Percentiles rank a stretch among this genome's conserved stretches.
phyloP scores from a whole-genome alignment of 768 basidiomycete species.

The Rhizopogon sp. region DNA sequence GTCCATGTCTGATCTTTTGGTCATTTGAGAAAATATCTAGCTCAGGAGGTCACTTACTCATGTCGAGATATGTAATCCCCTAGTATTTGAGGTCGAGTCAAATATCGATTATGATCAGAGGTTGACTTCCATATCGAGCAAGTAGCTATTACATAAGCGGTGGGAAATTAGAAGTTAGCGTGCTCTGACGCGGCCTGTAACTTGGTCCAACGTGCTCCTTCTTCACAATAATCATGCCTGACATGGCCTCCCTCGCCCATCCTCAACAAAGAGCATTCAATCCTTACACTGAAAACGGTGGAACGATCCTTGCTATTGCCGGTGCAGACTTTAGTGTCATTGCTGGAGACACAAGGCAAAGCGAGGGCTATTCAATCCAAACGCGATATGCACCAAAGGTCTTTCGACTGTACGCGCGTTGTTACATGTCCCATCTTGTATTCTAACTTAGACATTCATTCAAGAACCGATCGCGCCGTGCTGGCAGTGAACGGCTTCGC shows the following conservation, averaged over 20 bases:
- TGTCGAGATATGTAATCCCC: background rate
- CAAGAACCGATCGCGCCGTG: constrained; percentile 87
- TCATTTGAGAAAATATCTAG: background rate
- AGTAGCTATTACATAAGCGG: background rate
- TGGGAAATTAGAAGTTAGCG: background rate
- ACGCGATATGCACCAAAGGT: constrained; percentile 96
- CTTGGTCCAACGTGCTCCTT: background rate
- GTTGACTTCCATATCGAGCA: no score
- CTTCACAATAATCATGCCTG: constrained; percentile 24
- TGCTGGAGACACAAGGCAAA: constrained; percentile 95
- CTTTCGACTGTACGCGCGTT: constrained; percentile 71
- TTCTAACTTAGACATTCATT: background rate
- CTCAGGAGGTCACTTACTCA: constrained; percentile 15
- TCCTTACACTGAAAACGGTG: constrained; percentile 91
- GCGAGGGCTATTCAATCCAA: constrained; percentile 96
- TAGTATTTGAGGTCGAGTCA: background rate
- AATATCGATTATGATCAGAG: background rate
- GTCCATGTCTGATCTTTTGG: constrained; percentile 51
- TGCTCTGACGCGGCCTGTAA: constrained; percentile 7
- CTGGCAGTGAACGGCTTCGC: constrained; percentile 96
- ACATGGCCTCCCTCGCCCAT: constrained; percentile 33
- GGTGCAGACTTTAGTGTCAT: constrained; percentile 92
- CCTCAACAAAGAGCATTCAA: constrained; percentile 67
- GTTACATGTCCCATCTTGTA: background rate
- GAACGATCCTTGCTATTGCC: constrained; percentile 94